Conservation (phyloP, 768 basidiomycete genomes). For the Tulasnella sp. region DNA sequence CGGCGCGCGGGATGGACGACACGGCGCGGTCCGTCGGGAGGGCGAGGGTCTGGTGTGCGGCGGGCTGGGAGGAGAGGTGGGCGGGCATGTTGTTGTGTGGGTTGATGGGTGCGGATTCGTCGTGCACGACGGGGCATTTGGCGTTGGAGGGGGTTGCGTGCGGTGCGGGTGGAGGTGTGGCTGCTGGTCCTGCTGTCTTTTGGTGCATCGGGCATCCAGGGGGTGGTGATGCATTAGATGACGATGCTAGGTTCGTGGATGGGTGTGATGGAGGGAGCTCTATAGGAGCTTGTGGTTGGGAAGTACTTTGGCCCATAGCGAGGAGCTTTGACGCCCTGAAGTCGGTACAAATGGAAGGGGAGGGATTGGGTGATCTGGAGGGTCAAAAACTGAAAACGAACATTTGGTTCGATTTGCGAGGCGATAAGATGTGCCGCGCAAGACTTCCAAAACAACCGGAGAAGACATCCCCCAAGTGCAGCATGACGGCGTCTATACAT, state of each 20-base stretch:
- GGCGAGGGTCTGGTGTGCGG: constrained; percentile 41
- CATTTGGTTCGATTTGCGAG: no score
- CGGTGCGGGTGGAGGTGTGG: constrained; percentile 21
- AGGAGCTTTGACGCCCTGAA: no score
- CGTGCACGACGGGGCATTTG: constrained; percentile 30
- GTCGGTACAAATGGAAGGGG: neutral
- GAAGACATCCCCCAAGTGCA: no score
- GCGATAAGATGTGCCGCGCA: no score
- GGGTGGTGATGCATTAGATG: constrained; percentile 4
- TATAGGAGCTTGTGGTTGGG: constrained; percentile 2
- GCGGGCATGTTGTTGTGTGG: constrained; percentile 77
- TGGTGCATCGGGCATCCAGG: constrained; percentile 15
- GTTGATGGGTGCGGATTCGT: constrained; percentile 34
- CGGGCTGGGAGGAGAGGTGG: constrained; percentile 51
- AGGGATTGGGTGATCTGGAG: neutral
- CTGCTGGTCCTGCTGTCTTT: constrained; percentile 18
- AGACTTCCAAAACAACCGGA: no score
- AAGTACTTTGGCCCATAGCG: constrained; percentile 3
- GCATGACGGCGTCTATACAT: no score
- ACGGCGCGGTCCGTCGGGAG: constrained; percentile 64
- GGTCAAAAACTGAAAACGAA: neutral
- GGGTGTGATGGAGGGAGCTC: constrained; percentile 7
- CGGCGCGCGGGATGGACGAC: constrained; percentile 72
- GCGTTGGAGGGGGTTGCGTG: constrained; percentile 15
- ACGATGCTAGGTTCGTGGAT: neutral